phyloP scores from a whole-genome alignment of 257 asterid genomes.

The Verbascum thapsus region DNA sequence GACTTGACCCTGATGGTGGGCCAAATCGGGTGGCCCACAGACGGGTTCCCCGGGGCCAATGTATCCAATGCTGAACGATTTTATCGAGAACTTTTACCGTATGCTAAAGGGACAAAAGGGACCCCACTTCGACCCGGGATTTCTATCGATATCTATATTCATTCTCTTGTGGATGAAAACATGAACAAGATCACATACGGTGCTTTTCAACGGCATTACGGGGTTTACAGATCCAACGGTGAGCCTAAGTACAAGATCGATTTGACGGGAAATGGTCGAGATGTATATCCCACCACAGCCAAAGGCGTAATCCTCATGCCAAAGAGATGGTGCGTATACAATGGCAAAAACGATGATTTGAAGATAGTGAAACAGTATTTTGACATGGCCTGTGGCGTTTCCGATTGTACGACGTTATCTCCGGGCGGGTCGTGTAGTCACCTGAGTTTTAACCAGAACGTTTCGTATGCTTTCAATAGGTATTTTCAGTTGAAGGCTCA shows the following conservation, averaged over 20 bases:
- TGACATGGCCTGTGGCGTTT: conserved; percentile 21
- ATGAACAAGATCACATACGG: conserved; percentile 1
- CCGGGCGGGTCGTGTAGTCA: conserved; percentile 47
- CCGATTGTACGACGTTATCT: conserved; percentile 47
- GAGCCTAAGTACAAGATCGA: conserved; percentile 60
- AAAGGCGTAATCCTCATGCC: conserved; percentile 43
- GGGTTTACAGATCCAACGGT: conserved; percentile 50
- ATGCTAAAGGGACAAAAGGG: conserved; percentile 36
- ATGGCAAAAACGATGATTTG: neutral
- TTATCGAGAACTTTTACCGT: conserved; percentile 37
- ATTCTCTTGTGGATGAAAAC: conserved; percentile 49
- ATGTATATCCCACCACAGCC: conserved; percentile 42
- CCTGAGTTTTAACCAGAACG: conserved; percentile 23
- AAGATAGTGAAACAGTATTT: neutral
- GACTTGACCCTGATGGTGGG: conserved; percentile 37
- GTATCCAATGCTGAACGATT: conserved; percentile 39
- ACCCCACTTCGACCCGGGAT: conserved; percentile 45
- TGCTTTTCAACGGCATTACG: conserved; percentile 56
- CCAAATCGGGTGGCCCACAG: conserved; percentile 75
- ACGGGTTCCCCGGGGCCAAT: conserved; percentile 40
- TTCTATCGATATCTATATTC: conserved; percentile 38
- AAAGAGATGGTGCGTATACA: conserved; percentile 40
- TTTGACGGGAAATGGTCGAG: conserved; percentile 40
- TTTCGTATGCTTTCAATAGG: conserved; percentile 57
- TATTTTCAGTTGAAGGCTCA: conserved; percentile 45